Percentiles rank a stretch among this genome's conserved stretches.
phyloP scores from a whole-genome alignment of 306 rosid genomes.

The Cicer cuneatum region DNA sequence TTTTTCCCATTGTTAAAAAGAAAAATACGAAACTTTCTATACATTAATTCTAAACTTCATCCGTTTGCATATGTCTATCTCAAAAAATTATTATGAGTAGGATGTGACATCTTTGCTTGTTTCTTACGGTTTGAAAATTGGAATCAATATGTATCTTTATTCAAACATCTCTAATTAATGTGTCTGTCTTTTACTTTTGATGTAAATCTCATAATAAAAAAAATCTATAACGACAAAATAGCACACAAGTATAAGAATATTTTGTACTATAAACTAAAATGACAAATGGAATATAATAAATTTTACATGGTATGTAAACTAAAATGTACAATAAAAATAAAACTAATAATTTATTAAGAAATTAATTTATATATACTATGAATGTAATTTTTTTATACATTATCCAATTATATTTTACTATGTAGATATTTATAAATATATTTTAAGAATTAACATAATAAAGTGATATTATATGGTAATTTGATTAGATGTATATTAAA shows the following conservation, averaged over 20 bases:
- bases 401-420: no score
- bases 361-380: no score
- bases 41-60: slow-evolving; percentile 13
- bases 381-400: no score
- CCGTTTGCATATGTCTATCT: slow-evolving; percentile 29
- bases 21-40: not conserved
- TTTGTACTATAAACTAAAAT: not conserved
- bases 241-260: no score
- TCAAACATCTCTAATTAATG: not conserved
- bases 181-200: not conserved
- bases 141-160: slow-evolving; percentile 12
- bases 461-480: no score
- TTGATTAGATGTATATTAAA: no score
- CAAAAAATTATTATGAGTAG: slow-evolving; percentile 22
- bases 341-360: no score
- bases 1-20: no score
- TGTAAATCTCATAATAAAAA: not conserved
- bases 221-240: not conserved
- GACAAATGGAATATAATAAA: not conserved
- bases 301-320: no score
- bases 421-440: no score
- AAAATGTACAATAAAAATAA: no score
- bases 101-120: slow-evolving; percentile 42
- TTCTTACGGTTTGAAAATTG: slow-evolving; percentile 33
- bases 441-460: no score